phyloP scores from a whole-genome alignment of 2,329 filamentous ascomycete genomes.

The Mariannaea sp. region DNA sequence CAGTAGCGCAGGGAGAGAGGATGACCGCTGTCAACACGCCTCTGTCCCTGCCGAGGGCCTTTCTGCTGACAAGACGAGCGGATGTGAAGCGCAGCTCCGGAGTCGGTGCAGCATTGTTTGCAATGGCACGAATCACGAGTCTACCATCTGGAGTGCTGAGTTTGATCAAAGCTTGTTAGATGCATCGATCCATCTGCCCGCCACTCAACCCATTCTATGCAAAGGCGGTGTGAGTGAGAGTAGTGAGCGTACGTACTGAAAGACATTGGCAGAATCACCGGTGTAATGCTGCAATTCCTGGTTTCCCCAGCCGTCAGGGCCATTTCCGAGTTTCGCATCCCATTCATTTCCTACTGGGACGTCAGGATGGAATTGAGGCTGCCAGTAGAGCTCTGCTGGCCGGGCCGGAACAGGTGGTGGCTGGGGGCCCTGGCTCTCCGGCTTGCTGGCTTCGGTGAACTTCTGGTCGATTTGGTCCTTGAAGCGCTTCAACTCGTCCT shows the following conservation, averaged over 20 bases:
- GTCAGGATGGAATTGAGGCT: conserved; percentile 53
- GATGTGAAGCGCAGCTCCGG: conserved; percentile 55
- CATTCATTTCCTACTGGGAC: conserved; percentile 56
- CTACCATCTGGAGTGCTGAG: conserved; percentile 52
- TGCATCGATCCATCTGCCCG: too few species aligned
- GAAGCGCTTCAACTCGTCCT: conserved; percentile 45
- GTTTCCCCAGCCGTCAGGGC: conserved; percentile 66
- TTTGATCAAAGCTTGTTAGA: conserved; percentile 5
- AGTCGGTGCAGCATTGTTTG: conserved; percentile 40
- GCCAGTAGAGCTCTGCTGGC: conserved; percentile 52
- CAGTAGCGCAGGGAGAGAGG: conserved; percentile 56
- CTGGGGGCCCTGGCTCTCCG: conserved; percentile 27
- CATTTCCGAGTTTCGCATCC: conserved; percentile 58
- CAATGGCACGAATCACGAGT: conserved; percentile 58
- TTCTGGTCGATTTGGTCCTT: conserved; percentile 48
- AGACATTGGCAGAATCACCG: conserved; percentile 53
- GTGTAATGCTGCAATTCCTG: conserved; percentile 65
- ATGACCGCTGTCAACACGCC: conserved; percentile 59
- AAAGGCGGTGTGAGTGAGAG: neutral
- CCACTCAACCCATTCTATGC: neutral
- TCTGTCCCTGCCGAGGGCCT: conserved; percentile 54
- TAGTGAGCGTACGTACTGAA: conserved; percentile 47
- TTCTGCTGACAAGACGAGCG: conserved; percentile 58
- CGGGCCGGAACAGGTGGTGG: conserved; percentile 26
- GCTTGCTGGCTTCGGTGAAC: conserved; percentile 32